These are phyloP conservation scores for Bremia lactucae DNA, from an alignment of 352 stramenopile species.

Conservation along the genomic window DNA sequence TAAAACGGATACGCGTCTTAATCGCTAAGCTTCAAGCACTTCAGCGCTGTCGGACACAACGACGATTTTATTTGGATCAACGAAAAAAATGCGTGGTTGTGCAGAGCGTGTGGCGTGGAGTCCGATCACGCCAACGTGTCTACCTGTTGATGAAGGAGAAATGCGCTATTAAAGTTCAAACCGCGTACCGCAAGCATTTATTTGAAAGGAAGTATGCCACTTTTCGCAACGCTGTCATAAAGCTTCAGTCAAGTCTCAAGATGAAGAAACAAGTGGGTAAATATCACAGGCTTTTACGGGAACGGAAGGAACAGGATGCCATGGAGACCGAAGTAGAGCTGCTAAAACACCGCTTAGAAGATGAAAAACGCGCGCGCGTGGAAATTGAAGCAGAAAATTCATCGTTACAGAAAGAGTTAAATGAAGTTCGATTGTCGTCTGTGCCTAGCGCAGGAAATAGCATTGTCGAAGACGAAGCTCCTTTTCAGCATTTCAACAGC, in stretches of 20 bases:
- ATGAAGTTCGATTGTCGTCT: constrained; percentile 45
- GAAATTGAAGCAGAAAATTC: constrained; percentile 69
- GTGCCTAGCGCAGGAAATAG: constrained; percentile 17
- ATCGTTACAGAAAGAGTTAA: constrained; percentile 59
- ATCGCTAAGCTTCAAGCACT: constrained; percentile 52
- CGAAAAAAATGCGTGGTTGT: constrained; percentile 39
- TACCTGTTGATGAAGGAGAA: constrained; percentile 45
- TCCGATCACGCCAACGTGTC: constrained; percentile 42
- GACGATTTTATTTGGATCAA: constrained; percentile 29
- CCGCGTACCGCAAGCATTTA: constrained; percentile 34
- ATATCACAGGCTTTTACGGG: constrained; percentile 43
- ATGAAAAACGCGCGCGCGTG: constrained; percentile 60
- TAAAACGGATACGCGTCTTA: constrained; percentile 38
- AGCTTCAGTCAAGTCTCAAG: constrained; percentile 57
- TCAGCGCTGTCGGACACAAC: constrained; percentile 37
- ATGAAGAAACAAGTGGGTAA: constrained; percentile 73
- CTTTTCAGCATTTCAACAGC: constrained; percentile 12
- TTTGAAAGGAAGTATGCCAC: constrained; percentile 37
- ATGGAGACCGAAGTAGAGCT: constrained; percentile 73
- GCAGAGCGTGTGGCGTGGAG: constrained; percentile 67
- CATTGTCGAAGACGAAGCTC: constrained; percentile 35
- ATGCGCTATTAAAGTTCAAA: constrained; percentile 53
- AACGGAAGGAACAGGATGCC: constrained; percentile 52
- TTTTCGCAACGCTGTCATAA: constrained; percentile 60
- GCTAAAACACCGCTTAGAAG: constrained; percentile 63